Base-by-base conservation (phyloP, 2,329 filamentous ascomycete genomes). In the Colletotrichum sp. region DNA sequence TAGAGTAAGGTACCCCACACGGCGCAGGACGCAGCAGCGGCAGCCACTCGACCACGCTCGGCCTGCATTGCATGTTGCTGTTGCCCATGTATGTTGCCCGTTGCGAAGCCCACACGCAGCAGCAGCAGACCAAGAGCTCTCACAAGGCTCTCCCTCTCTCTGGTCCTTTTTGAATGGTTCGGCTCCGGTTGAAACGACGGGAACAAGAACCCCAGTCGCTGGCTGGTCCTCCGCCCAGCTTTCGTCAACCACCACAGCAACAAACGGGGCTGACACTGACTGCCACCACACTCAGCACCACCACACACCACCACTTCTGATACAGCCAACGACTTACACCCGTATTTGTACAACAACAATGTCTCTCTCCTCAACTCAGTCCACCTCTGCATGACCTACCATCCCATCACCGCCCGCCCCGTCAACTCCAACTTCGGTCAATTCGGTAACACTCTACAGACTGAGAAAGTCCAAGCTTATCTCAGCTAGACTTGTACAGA, bases 401-500 rank as follows among this genome's bases (percentile, higher is more conserved):
- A 57, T 63, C 63, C 69, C 73, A 75, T 67, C 36, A 67, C 28
- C 73, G 15, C 30, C 55, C 52, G 28, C 59, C 34, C 57, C 57
- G 39, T 72, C 67, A 61, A 48, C 55, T 21, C 39, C 18, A 63
- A 59, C 43, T 21, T 21, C n/a, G 7, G n/a, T 21, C n/a, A 13
- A 13, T 52, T 52, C 43, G 43, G 43, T 48, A 48, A 48, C 43
- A 18, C 63, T 73, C 24, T 28, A 34, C 67, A 36, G 18, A 74
- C 67, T 12, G 10, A 74, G 67, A 32, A 68, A 75, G 70, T 68
- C 72, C 30, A 75, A 39, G 67, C 73, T 48, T 13, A 26, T 12
- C 52, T n/a, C 16, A 68, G 28, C 57, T 30, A 32, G 30, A 18
- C 26, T 16, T n/a, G 57, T 60, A 12, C 9, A 60, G n/a, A 60